Conservation (phyloP, 306 rosid species). For the Arachis hypogaea region DNA sequence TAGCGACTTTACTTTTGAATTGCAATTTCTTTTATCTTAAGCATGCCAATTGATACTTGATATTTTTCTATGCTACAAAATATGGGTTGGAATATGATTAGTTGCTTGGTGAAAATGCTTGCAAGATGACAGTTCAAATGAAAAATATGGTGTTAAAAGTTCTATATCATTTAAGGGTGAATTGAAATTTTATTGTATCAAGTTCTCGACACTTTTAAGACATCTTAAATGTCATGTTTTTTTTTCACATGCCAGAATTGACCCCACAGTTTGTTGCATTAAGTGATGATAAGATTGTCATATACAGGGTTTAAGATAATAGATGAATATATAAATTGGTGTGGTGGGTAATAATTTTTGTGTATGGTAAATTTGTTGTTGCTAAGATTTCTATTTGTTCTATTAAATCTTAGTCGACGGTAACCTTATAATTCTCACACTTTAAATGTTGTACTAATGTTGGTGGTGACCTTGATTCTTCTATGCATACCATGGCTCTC, state of each 20-base stretch:
- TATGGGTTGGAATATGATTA: background rate
- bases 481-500: constrained; percentile 49
- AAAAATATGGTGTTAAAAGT: background rate
- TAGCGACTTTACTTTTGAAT: too few species aligned
- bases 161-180: constrained; percentile 6
- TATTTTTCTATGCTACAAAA: background rate
- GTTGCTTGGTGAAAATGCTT: background rate
- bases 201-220: constrained; percentile 2
- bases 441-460: constrained; percentile 50
- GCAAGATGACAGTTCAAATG: background rate
- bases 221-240: background rate
- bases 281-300: constrained; percentile 24
- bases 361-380: background rate
- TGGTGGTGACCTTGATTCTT: constrained; percentile 56
- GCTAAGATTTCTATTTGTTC: background rate
- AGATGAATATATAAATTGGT: background rate
- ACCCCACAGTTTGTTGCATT: constrained; percentile 32
- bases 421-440: constrained; percentile 34
- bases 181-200: background rate
- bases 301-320: constrained; percentile 19
- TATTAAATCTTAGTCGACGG: constrained; percentile 16
- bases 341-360: background rate
- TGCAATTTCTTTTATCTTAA: too few species aligned
- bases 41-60: too few species aligned
- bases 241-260: constrained; percentile 1